Evolutionary conservation across 148 eudicot species (phyloP).

Genomic region (Limonium bicolor): DNA sequence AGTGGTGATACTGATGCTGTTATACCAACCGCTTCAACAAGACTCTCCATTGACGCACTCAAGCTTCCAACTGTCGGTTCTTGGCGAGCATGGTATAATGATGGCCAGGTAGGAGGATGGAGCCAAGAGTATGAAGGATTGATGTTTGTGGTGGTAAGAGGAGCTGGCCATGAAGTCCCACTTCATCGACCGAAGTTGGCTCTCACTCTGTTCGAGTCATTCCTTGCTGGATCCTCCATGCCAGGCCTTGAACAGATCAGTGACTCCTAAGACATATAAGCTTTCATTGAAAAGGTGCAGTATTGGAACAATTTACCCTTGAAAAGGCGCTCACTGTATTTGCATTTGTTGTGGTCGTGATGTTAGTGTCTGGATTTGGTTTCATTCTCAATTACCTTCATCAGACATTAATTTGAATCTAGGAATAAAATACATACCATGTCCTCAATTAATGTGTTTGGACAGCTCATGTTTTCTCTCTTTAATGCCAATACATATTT

Average conservation of each 20-base stretch:
- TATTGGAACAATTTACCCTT: too few species aligned
- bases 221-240: constrained; percentile 65
- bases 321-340: too few species aligned
- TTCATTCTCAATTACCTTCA: too few species aligned
- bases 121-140: constrained; percentile 76
- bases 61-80: constrained; percentile 52
- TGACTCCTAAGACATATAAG: constrained; percentile 16
- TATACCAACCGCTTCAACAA: constrained; percentile 81
- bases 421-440: too few species aligned
- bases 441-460: too few species aligned
- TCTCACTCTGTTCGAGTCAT: constrained; percentile 49
- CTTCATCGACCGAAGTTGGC: constrained; percentile 77
- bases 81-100: constrained; percentile 92
- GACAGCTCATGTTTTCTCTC: too few species aligned
- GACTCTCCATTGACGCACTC: constrained; percentile 65
- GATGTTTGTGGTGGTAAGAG: constrained; percentile 81
- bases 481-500: too few species aligned
- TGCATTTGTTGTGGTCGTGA: too few species aligned
- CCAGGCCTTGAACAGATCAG: constrained; percentile 36
- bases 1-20: constrained; percentile 95
- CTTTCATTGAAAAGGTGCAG: too few species aligned
- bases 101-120: constrained; percentile 99
- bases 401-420: too few species aligned
- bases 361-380: too few species aligned
- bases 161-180: constrained; percentile 98